Conservation (phyloP, 2,329 filamentous ascomycete genomes). For the Dryadomyces sulphureus region DNA sequence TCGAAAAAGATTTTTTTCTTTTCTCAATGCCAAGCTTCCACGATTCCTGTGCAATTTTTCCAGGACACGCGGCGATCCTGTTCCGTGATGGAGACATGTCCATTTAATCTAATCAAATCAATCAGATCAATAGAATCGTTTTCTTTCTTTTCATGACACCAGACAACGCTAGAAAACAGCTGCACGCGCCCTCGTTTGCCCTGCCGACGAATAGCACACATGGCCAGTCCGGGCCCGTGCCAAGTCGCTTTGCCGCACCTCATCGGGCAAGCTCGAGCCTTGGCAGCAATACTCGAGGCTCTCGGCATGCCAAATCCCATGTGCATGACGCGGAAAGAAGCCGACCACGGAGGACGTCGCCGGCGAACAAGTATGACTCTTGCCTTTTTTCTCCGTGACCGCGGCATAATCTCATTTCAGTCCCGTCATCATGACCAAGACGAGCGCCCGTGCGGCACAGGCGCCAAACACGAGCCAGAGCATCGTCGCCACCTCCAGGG, state of each 20-base stretch:
- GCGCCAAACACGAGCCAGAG: constrained; percentile 5
- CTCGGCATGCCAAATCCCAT: neutral
- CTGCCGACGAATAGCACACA: neutral
- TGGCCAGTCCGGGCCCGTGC: too few species aligned
- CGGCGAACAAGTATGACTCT: too few species aligned
- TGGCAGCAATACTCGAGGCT: neutral
- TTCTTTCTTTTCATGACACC: neutral
- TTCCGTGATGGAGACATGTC: neutral
- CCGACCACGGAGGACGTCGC: neutral
- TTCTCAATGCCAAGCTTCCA: too few species aligned
- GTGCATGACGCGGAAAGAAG: neutral
- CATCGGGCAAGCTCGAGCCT: neutral
- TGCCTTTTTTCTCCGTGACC: too few species aligned
- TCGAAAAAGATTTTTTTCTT: too few species aligned
- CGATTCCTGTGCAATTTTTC: neutral
- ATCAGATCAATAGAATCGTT: neutral
- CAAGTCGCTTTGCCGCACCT: neutral
- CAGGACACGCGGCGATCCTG: neutral
- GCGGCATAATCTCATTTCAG: neutral
- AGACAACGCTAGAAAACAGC: neutral
- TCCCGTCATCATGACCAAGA: neutral
- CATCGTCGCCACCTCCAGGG: constrained; percentile 4
- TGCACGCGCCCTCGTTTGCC: neutral
- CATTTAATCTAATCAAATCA: neutral
- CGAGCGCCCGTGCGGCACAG: neutral